phyloP scores from a whole-genome alignment of 495 filamentous ascomycete genomes.

The Podospora comata region DNA sequence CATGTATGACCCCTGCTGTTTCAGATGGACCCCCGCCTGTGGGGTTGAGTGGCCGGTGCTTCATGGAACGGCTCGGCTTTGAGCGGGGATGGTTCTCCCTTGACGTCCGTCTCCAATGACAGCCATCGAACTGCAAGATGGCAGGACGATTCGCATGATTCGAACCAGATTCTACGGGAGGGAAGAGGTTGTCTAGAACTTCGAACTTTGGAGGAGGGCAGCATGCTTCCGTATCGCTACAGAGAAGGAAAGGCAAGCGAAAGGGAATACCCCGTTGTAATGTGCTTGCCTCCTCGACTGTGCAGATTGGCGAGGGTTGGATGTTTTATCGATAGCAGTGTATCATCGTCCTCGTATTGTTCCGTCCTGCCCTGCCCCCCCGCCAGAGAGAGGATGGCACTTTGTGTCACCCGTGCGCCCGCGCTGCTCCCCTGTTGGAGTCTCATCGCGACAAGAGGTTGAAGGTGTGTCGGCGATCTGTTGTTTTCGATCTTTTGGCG shows the following conservation, averaged over 20 bases:
- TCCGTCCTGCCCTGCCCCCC: neutral
- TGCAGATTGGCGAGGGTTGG: neutral
- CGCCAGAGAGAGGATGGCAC: neutral
- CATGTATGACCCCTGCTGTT: neutral
- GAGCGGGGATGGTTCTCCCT: neutral
- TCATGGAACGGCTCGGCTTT: neutral
- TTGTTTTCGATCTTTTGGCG: neutral
- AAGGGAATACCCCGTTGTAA: neutral
- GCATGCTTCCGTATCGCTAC: no score
- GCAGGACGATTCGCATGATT: neutral
- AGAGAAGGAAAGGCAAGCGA: neutral
- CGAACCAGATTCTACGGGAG: neutral
- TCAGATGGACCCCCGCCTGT: neutral
- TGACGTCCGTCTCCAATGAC: neutral
- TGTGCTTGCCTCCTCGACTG: neutral
- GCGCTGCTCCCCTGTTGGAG: neutral
- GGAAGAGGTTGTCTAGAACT: neutral
- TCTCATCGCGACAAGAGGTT: neutral
- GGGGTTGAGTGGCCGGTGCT: neutral
- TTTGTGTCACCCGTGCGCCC: neutral
- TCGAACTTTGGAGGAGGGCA: neutral
- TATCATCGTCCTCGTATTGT: slow-evolving; percentile 6
- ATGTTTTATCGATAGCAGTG: slow-evolving; percentile 1
- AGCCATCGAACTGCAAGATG: neutral
- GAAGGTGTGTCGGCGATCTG: neutral